These are phyloP conservation scores for Paramecium biaurelia DNA, from an alignment of 73 alveolate species.

Conservation along the genomic window DNA sequence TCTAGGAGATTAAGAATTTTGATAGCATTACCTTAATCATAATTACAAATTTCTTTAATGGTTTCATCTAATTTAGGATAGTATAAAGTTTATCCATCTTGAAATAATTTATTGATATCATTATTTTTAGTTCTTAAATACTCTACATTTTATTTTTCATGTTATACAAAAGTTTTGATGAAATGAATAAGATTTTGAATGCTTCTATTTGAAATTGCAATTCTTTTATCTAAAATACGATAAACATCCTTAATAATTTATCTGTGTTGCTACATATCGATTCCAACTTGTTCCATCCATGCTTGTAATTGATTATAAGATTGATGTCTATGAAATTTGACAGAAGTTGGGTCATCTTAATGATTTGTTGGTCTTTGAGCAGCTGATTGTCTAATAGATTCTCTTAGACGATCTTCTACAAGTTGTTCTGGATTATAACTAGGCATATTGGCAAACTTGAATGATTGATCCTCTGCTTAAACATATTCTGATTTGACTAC, in stretches of 20 bases:
- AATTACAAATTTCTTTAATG: not conserved
- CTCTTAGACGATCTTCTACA: not conserved
- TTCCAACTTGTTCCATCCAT: conserved; percentile 23
- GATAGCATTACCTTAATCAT: conserved; percentile 35
- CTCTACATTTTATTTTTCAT: conserved; percentile 6
- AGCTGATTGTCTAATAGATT: not conserved
- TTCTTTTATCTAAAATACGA: not conserved
- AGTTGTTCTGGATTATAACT: conserved; percentile 19
- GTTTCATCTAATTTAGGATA: conserved; percentile 21
- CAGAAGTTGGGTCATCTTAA: not conserved
- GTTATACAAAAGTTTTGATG: conserved; percentile 6
- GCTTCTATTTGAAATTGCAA: conserved; percentile 14
- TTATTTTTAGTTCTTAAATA: conserved; percentile 15
- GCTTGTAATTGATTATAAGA: not conserved
- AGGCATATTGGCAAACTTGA: not conserved
- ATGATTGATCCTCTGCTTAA: not conserved
- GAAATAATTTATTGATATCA: not conserved
- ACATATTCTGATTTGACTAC: conserved; percentile 33
- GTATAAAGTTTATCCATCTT: not conserved
- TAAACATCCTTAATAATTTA: not conserved
- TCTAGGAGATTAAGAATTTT: not conserved
- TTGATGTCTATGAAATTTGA: not conserved
- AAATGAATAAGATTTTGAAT: not conserved
- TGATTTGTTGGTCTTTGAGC: not conserved
- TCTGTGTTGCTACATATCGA: conserved; percentile 2